phyloP scores from a whole-genome alignment of 345 rosid species.

The Cardamine chenopodiifolia region DNA sequence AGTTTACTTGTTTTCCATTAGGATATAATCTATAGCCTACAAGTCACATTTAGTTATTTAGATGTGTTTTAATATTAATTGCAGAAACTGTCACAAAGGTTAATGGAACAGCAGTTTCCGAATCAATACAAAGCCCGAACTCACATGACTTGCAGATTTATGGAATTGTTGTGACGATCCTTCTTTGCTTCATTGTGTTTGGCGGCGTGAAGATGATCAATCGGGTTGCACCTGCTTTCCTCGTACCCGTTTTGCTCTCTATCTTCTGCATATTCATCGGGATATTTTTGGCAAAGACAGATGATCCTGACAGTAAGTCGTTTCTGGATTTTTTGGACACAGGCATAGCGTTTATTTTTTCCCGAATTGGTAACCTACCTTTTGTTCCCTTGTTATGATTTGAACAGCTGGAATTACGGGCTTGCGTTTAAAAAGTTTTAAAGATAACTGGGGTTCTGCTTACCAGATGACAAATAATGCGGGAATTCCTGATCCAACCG shows the following conservation, averaged over 20 bases:
- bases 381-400: constrained; percentile 17
- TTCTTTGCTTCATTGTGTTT: constrained; percentile 93
- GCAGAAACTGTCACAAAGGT: constrained; percentile 78
- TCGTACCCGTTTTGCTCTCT: constrained; percentile 86
- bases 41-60: constrained; percentile 17
- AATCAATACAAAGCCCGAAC: constrained; percentile 62
- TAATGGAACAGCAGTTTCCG: constrained; percentile 60
- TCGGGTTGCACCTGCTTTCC: constrained; percentile 98
- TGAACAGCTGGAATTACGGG: constrained; percentile 87
- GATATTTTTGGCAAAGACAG: constrained; percentile 62
- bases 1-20: constrained; percentile 5
- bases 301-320: constrained; percentile 73
- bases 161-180: constrained; percentile 87
- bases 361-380: constrained; percentile 23
- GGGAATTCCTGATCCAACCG: constrained; percentile 88
- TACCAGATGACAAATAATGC: constrained; percentile 89
- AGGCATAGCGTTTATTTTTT: neutral
- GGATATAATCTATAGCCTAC: constrained; percentile 10
- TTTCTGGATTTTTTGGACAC: constrained; percentile 12
- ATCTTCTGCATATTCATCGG: constrained; percentile 92
- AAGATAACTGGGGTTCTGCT: constrained; percentile 88
- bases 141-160: constrained; percentile 93
- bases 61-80: constrained; percentile 26
- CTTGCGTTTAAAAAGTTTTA: constrained; percentile 74
- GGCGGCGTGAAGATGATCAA: constrained; percentile 99